Base-by-base conservation (phyloP, 495 filamentous ascomycete genomes). In the Hypoxylon lenormandii region DNA sequence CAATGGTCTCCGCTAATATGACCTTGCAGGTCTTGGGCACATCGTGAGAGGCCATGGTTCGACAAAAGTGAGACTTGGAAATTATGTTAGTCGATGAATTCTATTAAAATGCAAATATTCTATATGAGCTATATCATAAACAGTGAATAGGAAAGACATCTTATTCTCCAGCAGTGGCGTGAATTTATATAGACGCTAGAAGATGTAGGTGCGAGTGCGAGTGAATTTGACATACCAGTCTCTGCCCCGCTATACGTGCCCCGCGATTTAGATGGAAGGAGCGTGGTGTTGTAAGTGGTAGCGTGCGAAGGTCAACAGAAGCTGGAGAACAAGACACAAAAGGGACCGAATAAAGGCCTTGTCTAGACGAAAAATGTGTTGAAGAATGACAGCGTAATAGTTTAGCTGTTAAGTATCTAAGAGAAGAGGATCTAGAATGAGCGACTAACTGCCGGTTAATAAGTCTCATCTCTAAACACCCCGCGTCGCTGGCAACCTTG, bases 21-120 rank as follows among this genome's bases (percentile, higher is more conserved):
- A 97, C 92, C 83, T 97, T 97, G 85, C 95, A 97, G 65, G 89
- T 87, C 75, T 91, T 81, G 45, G 83, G 83, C 2, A 80, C 77
- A 38, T 79, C 77, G 49, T 79, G 72, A 0, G 80, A 64, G 21
- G 81, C 77, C 81, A 83, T 83, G 42, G 33, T 64, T 60, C 26
- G 62, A 13, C 13, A 28, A 54, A 22, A 12, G 26, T 36, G 19
- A 28, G 30, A 63, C 66, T 65, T 26, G 23, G 23, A 11, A 5
- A 33, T 22, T 28, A 5, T 40, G 50, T 64, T 16, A 70, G 56
- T 22, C 12, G 50, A 13, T 21, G 11, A 1, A 19, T 33, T 50
- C 46, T 19, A 45, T 45, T 15, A 16, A 16, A 8, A 11, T 19
- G n/a, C n/a, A 45, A 18, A 21, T 5, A 42, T 42, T 42, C 16